phyloP scores from a whole-genome alignment of 768 basidiomycete species.

The Panaeolus papilionaceus region DNA sequence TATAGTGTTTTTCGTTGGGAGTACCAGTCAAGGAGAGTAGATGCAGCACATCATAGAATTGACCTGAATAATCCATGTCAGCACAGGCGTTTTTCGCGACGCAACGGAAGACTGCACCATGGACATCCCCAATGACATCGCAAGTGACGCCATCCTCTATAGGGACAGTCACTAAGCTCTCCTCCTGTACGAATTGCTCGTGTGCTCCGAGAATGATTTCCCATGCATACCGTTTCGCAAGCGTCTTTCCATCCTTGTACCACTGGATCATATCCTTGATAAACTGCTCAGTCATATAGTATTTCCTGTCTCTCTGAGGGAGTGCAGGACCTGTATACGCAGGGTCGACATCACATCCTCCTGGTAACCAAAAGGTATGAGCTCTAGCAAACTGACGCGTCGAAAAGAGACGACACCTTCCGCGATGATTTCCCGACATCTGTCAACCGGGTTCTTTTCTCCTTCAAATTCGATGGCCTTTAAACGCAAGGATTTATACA shows the following conservation, averaged over 20 bases:
- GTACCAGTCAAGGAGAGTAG: constrained; percentile 85
- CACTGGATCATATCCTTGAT: constrained; percentile 85
- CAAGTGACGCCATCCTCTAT: constrained; percentile 80
- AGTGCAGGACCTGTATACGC: constrained; percentile 81
- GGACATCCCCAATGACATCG: constrained; percentile 97
- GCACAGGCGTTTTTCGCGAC: neutral
- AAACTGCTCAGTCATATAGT: constrained; percentile 77
- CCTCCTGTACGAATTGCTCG: constrained; percentile 74
- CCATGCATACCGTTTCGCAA: constrained; percentile 92
- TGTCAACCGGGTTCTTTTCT: constrained; percentile 77
- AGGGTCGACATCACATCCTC: constrained; percentile 80
- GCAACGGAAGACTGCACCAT: constrained; percentile 58
- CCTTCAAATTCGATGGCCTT: constrained; percentile 94
- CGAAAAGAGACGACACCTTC: constrained; percentile 57
- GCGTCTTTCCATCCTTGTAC: constrained; percentile 95
- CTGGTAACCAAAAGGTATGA: constrained; percentile 38
- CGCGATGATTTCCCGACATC: constrained; percentile 79
- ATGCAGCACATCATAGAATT: constrained; percentile 94
- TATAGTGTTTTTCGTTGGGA: constrained; percentile 83
- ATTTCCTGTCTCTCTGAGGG: constrained; percentile 65
- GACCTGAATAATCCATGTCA: constrained; percentile 55
- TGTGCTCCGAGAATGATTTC: constrained; percentile 93
- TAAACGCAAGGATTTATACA: constrained; percentile 1
- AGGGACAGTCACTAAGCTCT: constrained; percentile 79
- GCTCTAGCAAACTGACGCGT: constrained; percentile 4